These are phyloP conservation scores for Psidium friedrichsthalianum DNA, from an alignment of 345 rosid genomes.

Conservation along the genomic window DNA sequence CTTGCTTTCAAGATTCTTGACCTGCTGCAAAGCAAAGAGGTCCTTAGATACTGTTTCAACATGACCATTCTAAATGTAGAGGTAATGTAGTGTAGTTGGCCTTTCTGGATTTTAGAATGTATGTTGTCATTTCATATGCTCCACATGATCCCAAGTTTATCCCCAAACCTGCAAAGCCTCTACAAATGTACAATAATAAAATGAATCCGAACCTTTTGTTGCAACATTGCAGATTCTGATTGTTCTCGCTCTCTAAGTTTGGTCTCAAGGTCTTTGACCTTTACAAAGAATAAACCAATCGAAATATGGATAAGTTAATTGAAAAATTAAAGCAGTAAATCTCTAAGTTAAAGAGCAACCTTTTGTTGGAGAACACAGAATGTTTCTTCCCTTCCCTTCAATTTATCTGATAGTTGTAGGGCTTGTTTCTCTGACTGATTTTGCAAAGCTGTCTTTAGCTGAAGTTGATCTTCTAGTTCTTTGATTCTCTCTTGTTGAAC, in stretches of 20 bases:
- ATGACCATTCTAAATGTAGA: background rate
- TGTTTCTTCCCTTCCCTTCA: conserved; percentile 63
- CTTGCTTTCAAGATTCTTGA: conserved; percentile 61
- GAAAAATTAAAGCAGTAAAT: background rate
- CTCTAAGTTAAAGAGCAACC: conserved; percentile 20
- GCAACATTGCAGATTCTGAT: conserved; percentile 34
- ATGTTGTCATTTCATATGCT: background rate
- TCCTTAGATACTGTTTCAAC: background rate
- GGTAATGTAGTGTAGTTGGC: background rate
- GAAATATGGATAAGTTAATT: background rate
- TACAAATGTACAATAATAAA: background rate
- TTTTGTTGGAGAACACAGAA: conserved; percentile 58
- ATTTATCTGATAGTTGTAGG: conserved; percentile 48
- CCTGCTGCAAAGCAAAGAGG: conserved; percentile 23
- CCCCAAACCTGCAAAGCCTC: background rate
- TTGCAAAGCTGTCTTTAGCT: conserved; percentile 26
- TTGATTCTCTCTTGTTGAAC: conserved; percentile 63
- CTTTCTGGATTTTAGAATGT: background rate
- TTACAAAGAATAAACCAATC: background rate
- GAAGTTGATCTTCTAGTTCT: conserved; percentile 80
- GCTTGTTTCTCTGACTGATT: conserved; percentile 52
- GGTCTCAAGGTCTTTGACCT: conserved; percentile 70
- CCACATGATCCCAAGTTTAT: background rate
- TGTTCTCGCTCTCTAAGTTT: conserved; percentile 55
- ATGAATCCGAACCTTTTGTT: conserved; percentile 41